A percentile compares a stretch with the other conserved stretches of the same genome.
Conservation (phyloP, 2,329 filamentous ascomycete genomes). For the Botryotinia calthae region DNA sequence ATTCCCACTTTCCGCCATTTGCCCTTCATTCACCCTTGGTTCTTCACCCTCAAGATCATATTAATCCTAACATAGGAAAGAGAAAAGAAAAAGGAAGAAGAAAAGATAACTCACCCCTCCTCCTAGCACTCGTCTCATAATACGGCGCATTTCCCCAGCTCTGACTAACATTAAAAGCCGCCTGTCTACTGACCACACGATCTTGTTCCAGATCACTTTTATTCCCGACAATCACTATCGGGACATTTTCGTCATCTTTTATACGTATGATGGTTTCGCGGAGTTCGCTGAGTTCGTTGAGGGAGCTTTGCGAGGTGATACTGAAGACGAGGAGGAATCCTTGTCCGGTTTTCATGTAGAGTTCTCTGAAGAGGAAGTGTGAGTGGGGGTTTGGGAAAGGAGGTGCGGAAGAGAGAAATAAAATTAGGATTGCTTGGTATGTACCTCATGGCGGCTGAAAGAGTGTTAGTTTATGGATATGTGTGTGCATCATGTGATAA, state of each 20-base stretch:
- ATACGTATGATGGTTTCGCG: slow-evolving; percentile 72
- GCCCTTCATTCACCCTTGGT: neutral
- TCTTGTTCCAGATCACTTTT: slow-evolving; percentile 73
- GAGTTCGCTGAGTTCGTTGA: slow-evolving; percentile 67
- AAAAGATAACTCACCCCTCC: slow-evolving; percentile 45
- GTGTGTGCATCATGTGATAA: slow-evolving; percentile 28
- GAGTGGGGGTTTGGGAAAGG: neutral
- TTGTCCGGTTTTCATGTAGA: slow-evolving; percentile 75
- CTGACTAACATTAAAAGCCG: slow-evolving; percentile 65
- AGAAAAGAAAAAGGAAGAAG: neutral
- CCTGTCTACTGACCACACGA: slow-evolving; percentile 61
- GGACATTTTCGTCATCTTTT: slow-evolving; percentile 67
- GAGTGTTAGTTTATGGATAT: slow-evolving; percentile 25
- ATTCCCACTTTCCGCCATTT: neutral
- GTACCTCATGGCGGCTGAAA: slow-evolving; percentile 56
- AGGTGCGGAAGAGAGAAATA: too few relatives aligned
- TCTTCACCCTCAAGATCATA: neutral
- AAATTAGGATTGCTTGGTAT: neutral
- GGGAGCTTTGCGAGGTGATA: slow-evolving; percentile 66
- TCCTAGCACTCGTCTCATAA: slow-evolving; percentile 67
- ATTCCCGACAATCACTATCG: slow-evolving; percentile 72
- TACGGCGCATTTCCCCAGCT: slow-evolving; percentile 71
- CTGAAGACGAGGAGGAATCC: slow-evolving; percentile 74
- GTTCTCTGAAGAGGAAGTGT: slow-evolving; percentile 49
- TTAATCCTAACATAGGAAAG: neutral